phyloP scores from a whole-genome alignment of 352 stramenopile genomes.

The Phytophthora lateralis region DNA sequence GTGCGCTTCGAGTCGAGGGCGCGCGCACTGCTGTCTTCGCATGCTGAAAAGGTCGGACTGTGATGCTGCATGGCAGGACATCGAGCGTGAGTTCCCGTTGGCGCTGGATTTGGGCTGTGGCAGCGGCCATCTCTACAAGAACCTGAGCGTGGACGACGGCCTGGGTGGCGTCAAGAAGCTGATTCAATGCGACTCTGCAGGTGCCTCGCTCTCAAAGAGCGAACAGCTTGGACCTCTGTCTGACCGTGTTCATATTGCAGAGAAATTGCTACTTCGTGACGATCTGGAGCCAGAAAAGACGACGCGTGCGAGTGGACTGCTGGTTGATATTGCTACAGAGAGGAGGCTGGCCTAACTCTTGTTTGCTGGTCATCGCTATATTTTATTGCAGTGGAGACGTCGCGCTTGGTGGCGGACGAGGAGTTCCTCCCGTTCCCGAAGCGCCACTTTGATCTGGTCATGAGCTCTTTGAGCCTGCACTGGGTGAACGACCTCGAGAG shows the following conservation, averaged over 20 bases:
- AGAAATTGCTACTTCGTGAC: conserved; percentile 79
- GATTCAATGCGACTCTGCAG: conserved; percentile 77
- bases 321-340: conserved; percentile 4
- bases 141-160: conserved; percentile 68
- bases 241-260: conserved; percentile 21
- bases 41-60: background rate
- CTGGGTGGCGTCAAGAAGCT: conserved; percentile 80
- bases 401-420: conserved; percentile 89
- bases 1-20: conserved; percentile 23
- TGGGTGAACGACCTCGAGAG: conserved; percentile 97
- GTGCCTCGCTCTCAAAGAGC: conserved; percentile 22
- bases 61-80: conserved; percentile 49
- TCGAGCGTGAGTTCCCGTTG: conserved; percentile 82
- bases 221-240: conserved; percentile 5
- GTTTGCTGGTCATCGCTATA: conserved; percentile 6
- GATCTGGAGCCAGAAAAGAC: conserved; percentile 33
- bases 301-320: conserved; percentile 12
- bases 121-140: conserved; percentile 87
- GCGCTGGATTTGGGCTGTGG: conserved; percentile 81
- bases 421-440: conserved; percentile 94
- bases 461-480: conserved; percentile 94
- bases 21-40: background rate
- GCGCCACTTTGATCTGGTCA: conserved; percentile 96
- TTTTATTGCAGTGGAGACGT: conserved; percentile 62
- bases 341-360: background rate